Evolutionary conservation across 2,329 filamentous ascomycete species (phyloP), one percentile per base, ranked within the genome.

Genomic region (Nemania sp.): DNA sequence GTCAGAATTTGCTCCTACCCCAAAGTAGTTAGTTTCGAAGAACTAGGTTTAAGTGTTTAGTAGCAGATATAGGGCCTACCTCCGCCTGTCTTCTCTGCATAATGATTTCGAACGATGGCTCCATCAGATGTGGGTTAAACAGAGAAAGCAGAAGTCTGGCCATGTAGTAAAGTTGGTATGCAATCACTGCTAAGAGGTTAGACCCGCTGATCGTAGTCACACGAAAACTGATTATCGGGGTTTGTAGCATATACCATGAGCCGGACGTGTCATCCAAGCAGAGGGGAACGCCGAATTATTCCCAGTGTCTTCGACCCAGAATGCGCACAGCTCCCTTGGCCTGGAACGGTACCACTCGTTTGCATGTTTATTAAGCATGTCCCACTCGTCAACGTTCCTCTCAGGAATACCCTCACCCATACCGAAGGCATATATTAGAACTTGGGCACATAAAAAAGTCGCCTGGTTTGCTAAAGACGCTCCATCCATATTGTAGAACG

Each of bases 121-220:
- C 52, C 7, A 35, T 35, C 6, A 55, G 52, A 7, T 45, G 57
- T 1, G 57, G 57, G 22, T 60, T 13, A 18, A 60, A 60, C 51
- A 60, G 35, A 5, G 57, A 6, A 52, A 60, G 57, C 6, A 60
- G 29, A 15, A 60, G 57, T 27, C 29, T 60, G 13, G 57, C 57
- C 57, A 51, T 51, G 29, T 51, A 60, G 57, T 60, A 60, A 41
- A 52, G 20, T 27, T 60, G 57, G n/a, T 51, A 51, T 20, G n/a
- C 22, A 27, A 60, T 35, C 8, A 60, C 57, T 60, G 27, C 27
- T 29, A 51, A 18, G 20, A 24, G 20, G 5, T 41, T 26, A 22
- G 20, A 43, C 5, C 18, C 5, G 13, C 11, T 4, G 29, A 32
- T 32, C 8, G 29, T 32, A 32, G 29, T n/a, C 41, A 43, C 15